Conservation (phyloP, 2,329 filamentous ascomycete genomes). For the Rhynchosporium agropyri region DNA sequence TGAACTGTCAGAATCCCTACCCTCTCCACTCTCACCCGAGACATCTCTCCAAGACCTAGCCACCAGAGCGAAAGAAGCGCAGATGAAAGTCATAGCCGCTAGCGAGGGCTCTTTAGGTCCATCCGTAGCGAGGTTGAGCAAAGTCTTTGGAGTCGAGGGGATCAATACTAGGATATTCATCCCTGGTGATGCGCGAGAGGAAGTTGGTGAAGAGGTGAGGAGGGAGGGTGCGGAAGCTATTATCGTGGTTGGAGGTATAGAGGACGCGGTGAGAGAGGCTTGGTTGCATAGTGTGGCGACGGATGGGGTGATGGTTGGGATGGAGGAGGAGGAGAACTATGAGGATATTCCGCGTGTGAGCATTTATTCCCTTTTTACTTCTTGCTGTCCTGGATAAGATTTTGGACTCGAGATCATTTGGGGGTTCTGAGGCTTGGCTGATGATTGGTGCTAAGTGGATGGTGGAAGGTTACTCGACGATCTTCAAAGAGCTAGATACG, state of each 20-base stretch:
- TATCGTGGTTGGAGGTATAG: neutral
- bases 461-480: constrained; percentile 12
- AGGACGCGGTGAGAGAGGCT: constrained; percentile 13
- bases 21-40: neutral
- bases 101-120: constrained; percentile 4
- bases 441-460: neutral
- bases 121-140: neutral
- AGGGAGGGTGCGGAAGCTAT: constrained; percentile 2
- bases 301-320: constrained; percentile 10
- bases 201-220: neutral
- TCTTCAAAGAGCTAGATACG: constrained; percentile 11
- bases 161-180: constrained; percentile 12
- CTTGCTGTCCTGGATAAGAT: neutral
- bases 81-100: constrained; percentile 12
- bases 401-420: neutral
- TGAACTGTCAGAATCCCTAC: constrained; percentile 2
- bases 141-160: neutral
- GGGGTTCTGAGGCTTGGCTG: neutral
- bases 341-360: constrained; percentile 16
- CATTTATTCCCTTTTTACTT: neutral
- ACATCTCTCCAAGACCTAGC: neutral
- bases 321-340: constrained; percentile 17
- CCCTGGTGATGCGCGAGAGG: neutral
- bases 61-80: neutral
- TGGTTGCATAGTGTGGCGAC: constrained; percentile 17